Base-by-base conservation (phyloP, 352 stramenopile species). In the Lagenidium giganteum region DNA sequence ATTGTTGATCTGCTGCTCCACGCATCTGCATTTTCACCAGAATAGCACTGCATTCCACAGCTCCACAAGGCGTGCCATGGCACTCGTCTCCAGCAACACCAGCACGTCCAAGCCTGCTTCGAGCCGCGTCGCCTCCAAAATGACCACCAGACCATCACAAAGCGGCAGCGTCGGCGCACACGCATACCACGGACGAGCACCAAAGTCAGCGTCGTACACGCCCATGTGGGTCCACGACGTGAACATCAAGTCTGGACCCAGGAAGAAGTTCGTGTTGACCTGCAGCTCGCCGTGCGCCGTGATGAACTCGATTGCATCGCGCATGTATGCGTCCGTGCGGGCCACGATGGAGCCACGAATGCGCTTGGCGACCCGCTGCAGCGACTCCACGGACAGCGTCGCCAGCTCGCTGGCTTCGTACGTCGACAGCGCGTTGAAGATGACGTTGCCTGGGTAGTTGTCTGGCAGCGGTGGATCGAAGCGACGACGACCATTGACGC, bases 161-260 rank as follows among this genome's bases (percentile, higher is more conserved):
- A 61, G 46, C n/a, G 61, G 48, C 3, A 77, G 14, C 9, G 32
- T 23, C 18, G 70, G 70, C 25, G 42, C 42, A 18, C 61, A 65
- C 5, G 54, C 63, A 36, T 67, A 81, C 59, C 62, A 68, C 6
- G 70, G 54, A 22, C 47, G 53, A 0, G 45, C 49, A 18, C 58
- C 62, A 54, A 83, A 83, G 22, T 71, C 61, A 1, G 73, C 64
- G 24, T 77, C 67, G 44, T 85, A 83, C 69, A 81, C 81, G 12
- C 67, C 72, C 61, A 77, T 67, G 33, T 79, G 60, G 9, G 52
- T 35, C 61, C 62, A 76, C 8, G 69, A 85, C 28, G 72, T 77
- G 60, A 83, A 80, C 57, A 79, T 74, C 41, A 83, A 42, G 28
- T 85, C 69, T 2, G 51, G 41, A 1, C 72, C 69, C 21, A 79